Evolutionary conservation across 768 basidiomycete species (phyloP).

Genomic region (Daedaleopsis nitida): DNA sequence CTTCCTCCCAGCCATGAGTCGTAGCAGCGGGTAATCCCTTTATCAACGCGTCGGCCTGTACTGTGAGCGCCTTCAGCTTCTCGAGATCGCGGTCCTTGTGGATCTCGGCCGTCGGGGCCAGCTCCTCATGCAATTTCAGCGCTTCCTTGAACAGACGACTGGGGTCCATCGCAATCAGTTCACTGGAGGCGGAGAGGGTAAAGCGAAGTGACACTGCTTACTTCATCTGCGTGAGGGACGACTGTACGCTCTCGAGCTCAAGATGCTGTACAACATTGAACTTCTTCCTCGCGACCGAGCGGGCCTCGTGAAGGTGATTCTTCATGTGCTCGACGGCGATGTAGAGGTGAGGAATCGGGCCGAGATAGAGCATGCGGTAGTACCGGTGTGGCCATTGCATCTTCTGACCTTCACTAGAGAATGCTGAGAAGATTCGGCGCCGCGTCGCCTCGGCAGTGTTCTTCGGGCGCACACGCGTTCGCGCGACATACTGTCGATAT

Average conservation of each 20-base stretch:
- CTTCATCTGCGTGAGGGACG: constrained; percentile 8
- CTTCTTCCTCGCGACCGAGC: neutral
- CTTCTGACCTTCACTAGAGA: neutral
- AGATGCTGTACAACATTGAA: constrained; percentile 5
- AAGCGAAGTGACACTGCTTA: constrained; percentile 11
- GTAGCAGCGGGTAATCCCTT: too few relatives aligned
- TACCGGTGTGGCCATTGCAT: neutral
- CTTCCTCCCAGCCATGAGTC: too few relatives aligned
- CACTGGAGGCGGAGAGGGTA: too few relatives aligned
- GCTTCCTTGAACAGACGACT: constrained; percentile 14
- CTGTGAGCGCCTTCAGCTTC: constrained; percentile 15
- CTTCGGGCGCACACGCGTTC: too few relatives aligned
- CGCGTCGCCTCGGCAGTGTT: too few relatives aligned
- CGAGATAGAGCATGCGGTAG: constrained; percentile 8
- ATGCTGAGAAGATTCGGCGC: too few relatives aligned
- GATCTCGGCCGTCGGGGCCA: constrained; percentile 19
- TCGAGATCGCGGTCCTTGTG: constrained; percentile 20
- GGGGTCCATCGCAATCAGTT: neutral
- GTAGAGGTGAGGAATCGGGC: constrained; percentile 3
- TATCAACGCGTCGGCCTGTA: too few relatives aligned
- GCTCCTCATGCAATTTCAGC: constrained; percentile 15
- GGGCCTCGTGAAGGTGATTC: neutral
- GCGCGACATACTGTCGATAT: too few relatives aligned
- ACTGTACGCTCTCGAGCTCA: constrained; percentile 13
- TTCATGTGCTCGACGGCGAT: constrained; percentile 2